Base-by-base conservation (phyloP, 202 grass and related monocot species). In the Panicum virgatum region DNA sequence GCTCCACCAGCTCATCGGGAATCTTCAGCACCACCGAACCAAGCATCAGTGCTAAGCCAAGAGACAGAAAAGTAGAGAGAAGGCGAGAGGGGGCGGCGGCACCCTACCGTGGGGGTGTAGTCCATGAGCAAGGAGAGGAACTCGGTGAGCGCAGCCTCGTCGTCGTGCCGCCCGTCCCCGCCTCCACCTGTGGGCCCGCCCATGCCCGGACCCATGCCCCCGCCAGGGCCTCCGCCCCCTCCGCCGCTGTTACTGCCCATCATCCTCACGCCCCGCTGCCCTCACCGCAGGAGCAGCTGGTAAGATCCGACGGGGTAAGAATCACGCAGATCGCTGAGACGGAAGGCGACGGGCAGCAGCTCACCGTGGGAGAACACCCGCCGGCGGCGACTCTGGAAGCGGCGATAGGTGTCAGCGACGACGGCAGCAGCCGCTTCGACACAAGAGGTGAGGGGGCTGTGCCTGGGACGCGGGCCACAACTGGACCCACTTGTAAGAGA, bases 71-170 rank as follows among this genome's bases (percentile, higher is more conserved):
- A 72, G 20, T 5, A 23, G 16, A 46, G n/a, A 45, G 32, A 44
- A 12, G 43, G 25, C 6, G 22, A 26, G n/a, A n/a, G 32, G 25
- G 40, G 2, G 20, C 5, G 1, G 44, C 3, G 20, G 22, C 20
- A 19, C 32, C 47, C 20, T 88, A 96, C 96, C 66, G 87, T 98
- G n/a, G 92, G 90, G 37, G 91, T 93, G 83, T 96, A 98, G 67
- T 96, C 96, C 96, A 98, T 98, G 77, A 98, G 96, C 57, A 92
- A 96, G 62, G 96, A 89, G 64, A 98, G 90, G 81, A 98, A 98
- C 73, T 95, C 96, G 12, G 90, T 93, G 82, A 98, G 89, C 39
- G 67, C 87, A 1, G 89, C 71, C 64, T 98, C 96, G 71, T 98
- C 92, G 65, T 98, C 89, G 75, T 95, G 90, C 9, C 95, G 69